A percentile compares a stretch with the other conserved stretches of the same genome.
These are phyloP conservation scores for Mentha longifolia DNA, from an alignment of 257 asterid genomes.

Conservation along the genomic window DNA sequence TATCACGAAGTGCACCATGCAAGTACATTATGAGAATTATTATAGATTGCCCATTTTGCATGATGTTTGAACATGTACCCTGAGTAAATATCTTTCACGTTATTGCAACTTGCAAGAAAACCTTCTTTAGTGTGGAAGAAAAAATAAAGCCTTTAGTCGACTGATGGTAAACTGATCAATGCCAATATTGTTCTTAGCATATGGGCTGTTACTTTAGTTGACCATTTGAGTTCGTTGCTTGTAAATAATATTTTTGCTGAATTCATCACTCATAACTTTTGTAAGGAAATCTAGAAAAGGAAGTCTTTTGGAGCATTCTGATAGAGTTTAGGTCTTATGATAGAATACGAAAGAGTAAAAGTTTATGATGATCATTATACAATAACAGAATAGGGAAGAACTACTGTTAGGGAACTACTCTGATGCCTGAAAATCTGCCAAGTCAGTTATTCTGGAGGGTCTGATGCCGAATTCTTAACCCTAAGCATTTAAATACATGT, in stretches of 20 bases:
- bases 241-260: neutral
- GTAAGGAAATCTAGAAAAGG: neutral
- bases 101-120: neutral
- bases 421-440: neutral
- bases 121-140: conserved; percentile 10
- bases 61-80: neutral
- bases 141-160: neutral
- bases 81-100: neutral
- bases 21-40: neutral
- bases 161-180: neutral
- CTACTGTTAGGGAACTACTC: neutral
- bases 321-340: neutral
- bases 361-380: neutral
- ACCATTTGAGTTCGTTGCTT: conserved; percentile 8
- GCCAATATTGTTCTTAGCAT: neutral
- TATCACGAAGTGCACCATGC: neutral
- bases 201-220: no score
- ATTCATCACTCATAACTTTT: neutral
- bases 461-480: neutral
- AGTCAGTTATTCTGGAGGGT: neutral
- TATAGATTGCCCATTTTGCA: conserved; percentile 1
- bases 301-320: neutral
- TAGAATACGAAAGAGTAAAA: neutral
- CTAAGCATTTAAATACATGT: neutral
- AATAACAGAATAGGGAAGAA: neutral